These are phyloP conservation scores for Gnaphalium uliginosum DNA, from an alignment of 129 eudicot species.

Conservation along the genomic window DNA sequence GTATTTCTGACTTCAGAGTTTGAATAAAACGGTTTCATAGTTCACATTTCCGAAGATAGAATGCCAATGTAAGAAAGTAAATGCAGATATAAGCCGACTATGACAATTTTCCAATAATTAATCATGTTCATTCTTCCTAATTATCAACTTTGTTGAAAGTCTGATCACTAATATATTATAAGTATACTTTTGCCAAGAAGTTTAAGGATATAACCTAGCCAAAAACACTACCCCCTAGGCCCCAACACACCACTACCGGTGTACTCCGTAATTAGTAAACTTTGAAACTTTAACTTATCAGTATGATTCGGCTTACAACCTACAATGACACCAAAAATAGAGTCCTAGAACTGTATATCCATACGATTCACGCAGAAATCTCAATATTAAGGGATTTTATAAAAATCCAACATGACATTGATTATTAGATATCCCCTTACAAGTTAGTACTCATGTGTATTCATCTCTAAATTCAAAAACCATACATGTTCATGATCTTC, in stretches of 20 bases:
- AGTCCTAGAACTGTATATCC: not conserved
- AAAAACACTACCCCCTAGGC: not conserved
- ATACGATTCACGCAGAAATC: not conserved
- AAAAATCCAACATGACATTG: not conserved
- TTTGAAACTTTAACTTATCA: not conserved
- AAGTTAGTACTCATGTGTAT: not conserved
- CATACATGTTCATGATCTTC: too few species aligned
- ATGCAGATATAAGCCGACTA: not conserved
- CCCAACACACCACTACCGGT: not conserved
- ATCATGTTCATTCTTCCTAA: not conserved
- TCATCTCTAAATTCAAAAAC: not conserved
- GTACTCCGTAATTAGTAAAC: not conserved
- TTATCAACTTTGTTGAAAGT: not conserved
- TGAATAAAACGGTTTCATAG: not conserved
- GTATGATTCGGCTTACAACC: conserved; percentile 1
- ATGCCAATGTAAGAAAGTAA: not conserved
- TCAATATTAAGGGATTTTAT: not conserved
- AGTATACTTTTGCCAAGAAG: not conserved
- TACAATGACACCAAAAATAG: too few species aligned
- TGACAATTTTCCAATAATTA: not conserved
- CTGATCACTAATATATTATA: not conserved
- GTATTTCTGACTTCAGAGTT: not conserved
- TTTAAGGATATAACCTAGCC: not conserved
- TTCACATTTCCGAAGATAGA: conserved; percentile 1
- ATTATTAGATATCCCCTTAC: not conserved